Evolutionary conservation across 169 alveolate species (phyloP).

Genomic region (Plasmodium vivax): DNA sequence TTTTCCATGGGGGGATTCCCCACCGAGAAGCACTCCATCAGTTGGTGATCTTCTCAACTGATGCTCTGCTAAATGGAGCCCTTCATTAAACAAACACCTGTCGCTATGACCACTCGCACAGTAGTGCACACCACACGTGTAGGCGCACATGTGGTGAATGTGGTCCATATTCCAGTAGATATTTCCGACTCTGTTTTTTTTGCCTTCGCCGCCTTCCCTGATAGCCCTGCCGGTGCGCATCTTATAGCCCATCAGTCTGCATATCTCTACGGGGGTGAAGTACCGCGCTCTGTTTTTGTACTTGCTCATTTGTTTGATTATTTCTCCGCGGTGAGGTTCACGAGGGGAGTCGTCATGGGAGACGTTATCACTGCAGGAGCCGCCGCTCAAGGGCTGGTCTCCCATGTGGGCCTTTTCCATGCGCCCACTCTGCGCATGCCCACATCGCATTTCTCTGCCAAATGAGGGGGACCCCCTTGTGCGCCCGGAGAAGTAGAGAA

Average conservation of each 20-base stretch:
- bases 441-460: neutral
- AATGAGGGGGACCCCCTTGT: neutral
- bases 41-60: neutral
- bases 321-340: neutral
- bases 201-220: neutral
- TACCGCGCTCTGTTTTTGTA: conserved; percentile 50
- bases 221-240: conserved; percentile 18
- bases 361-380: neutral
- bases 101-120: conserved; percentile 13
- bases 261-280: conserved; percentile 70
- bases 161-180: conserved; percentile 71
- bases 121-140: conserved; percentile 19
- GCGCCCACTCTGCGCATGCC: neutral
- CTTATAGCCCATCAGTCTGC: conserved; percentile 70
- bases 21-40: neutral
- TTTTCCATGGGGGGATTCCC: neutral
- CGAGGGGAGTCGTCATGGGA: neutral
- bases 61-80: neutral
- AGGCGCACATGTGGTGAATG: conserved; percentile 64
- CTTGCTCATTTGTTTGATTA: conserved; percentile 21
- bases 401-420: neutral
- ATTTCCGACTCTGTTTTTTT: conserved; percentile 48
- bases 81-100: conserved; percentile 15
- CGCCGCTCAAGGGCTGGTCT: neutral
- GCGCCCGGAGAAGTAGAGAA: conserved; percentile 7